Conservation (phyloP, 805 yeast species). For the Nakazawaea anatomiae region DNA sequence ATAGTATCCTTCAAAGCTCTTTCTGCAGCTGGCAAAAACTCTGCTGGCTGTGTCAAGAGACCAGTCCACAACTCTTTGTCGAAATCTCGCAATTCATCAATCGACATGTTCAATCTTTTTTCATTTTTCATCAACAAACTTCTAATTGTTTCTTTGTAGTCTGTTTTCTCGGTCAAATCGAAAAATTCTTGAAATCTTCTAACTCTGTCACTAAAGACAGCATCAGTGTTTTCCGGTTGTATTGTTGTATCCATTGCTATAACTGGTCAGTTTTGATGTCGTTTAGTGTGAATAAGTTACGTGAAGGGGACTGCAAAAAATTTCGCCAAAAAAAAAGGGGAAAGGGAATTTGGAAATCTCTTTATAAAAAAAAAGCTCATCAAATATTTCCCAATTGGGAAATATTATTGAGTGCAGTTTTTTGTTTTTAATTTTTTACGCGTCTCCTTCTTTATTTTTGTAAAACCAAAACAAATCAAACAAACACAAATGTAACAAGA, state of each 20-base stretch:
- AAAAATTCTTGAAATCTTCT: constrained; percentile 86
- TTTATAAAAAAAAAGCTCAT: neutral
- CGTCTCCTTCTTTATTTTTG: neutral
- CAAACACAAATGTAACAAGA: too few species aligned
- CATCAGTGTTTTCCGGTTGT: constrained; percentile 22
- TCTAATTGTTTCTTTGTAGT: constrained; percentile 65
- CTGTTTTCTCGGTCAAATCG: constrained; percentile 45
- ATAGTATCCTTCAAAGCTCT: constrained; percentile 80
- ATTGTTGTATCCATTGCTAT: constrained; percentile 6
- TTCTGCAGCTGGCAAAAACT: constrained; percentile 83
- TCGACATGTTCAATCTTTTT: constrained; percentile 63
- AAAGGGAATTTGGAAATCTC: neutral
- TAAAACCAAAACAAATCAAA: neutral
- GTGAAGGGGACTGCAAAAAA: neutral
- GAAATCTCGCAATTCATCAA: constrained; percentile 85
- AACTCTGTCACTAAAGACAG: constrained; percentile 69
- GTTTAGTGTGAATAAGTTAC: constrained; percentile 12
- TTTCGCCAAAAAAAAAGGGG: neutral
- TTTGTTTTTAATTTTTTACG: neutral
- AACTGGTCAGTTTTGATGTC: constrained; percentile 6
- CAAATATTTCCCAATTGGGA: constrained; percentile 1
- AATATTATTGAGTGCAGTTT: constrained; percentile 3
- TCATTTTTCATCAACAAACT: constrained; percentile 64
- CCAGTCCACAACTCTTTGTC: constrained; percentile 78
- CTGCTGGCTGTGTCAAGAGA: constrained; percentile 69